Base-by-base conservation (phyloP, 495 filamentous ascomycete species). In the Neurospora tetraspora region DNA sequence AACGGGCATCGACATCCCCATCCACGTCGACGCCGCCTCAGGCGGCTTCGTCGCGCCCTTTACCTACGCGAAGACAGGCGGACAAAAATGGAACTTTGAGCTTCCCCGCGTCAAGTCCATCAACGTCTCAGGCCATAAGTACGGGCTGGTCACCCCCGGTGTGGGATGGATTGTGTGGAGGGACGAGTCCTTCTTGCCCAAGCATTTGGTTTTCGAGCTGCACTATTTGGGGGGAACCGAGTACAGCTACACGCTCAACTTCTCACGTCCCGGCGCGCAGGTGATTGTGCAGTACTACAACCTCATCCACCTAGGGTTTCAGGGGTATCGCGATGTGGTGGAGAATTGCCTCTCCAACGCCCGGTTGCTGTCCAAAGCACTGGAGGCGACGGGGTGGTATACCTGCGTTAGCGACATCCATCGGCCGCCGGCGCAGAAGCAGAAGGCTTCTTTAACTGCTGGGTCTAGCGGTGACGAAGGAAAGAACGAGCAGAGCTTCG, bases 91-190 rank as follows among this genome's bases (percentile, higher is more conserved):
- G 89, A 86, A 92, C 76, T 93, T 93, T 75, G 83, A 88, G 45
- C 86, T 93, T 2, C 89, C 89, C 18, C 86, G 91, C 11, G 91
- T 93, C 70, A 89, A 91, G 72, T 92, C 90, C 2, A 94, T 93
- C 82, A 93, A 93, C 75, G 82, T 85, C 0, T 92, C 90, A 8
- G 91, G 91, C 23, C 91, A 93, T 76, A 93, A 93, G 74, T 93
- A 89, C 72, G 91, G 91, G 0, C 84, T 93, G 12, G 90, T 92
- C n/a, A 90, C 89, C 73, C 82, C 90, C 3, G 91, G 91, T 5
- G 83, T 94, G 1, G 91, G 91, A 6, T 94, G 91, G 91, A 89
- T 92, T 45, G 86, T 93, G 76, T 93, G 90, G 90, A 86, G 91
- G 34, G 89, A 91, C 76, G 85, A 91, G 75, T 80, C 86, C 18